Base-by-base conservation (phyloP, 108 stramenopile genomes). In the Nannochloropsis gaditana region DNA sequence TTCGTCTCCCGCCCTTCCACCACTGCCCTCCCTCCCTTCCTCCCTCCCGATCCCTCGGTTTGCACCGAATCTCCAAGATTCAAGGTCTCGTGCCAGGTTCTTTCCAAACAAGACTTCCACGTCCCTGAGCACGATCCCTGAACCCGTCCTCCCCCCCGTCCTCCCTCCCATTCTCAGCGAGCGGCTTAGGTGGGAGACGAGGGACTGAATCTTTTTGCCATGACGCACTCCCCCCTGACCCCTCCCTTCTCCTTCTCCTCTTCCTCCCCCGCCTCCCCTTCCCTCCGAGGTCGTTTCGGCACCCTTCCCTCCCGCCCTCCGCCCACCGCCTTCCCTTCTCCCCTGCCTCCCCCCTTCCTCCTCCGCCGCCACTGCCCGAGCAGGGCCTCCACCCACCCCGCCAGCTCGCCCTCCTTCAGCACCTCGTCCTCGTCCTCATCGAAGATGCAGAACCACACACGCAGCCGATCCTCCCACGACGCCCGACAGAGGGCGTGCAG, bases 331-430 rank as follows among this genome's bases (percentile, higher is more conserved):
- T 11, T 50, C 47, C 47, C 47, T 50, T 11, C 47, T 11, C 11
- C 11, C 47, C 47, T 50, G 10, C 47, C 47, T 50, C 47, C 47
- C 47, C 10, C 47, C 47, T 50, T 50, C 47, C 47, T 9, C 10
- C 47, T 11, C 47, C 47, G 9, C 47, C 47, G 9, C 47, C 9
- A 9, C 11, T 50, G 47, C 11, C 47, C 10, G 11, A 50, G 10
- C 47, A 50, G 47, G 47, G 47, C 47, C 47, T 50, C 47, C 47
- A 50, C 47, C 47, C 47, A 50, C 47, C 47, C 47, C 47, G 9
- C 47, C 47, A 50, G 9, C 47, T 50, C 47, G 10, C 11, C 47
- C 47, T 50, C 47, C 47, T 11, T 11, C 47, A 50, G 47, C 47
- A 50, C 47, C 47, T 50, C 47, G 11, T 50, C 47, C 47, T 11